phyloP scores from a whole-genome alignment of 2,329 filamentous ascomycete genomes.

The Fusarium multiceps region DNA sequence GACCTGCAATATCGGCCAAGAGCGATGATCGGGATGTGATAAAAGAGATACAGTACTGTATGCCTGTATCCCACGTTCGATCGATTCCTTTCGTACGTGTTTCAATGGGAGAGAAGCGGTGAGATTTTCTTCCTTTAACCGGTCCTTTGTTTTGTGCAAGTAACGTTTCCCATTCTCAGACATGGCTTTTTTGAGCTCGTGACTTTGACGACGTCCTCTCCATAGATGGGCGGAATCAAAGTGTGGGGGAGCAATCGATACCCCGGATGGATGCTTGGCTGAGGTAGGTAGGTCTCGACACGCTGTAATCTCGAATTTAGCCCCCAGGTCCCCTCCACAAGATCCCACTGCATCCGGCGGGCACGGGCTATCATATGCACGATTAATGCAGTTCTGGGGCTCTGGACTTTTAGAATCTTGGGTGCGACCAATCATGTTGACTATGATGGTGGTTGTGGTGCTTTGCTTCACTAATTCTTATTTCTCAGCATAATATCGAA shows the following conservation, averaged over 20 bases:
- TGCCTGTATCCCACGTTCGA: not conserved
- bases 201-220: slow-evolving; percentile 3
- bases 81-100: slow-evolving; percentile 5
- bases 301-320: slow-evolving; percentile 13
- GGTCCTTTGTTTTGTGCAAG: not conserved
- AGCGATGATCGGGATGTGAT: slow-evolving; percentile 22
- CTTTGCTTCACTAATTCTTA: slow-evolving; percentile 40
- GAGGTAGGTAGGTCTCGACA: slow-evolving; percentile 2
- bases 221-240: slow-evolving; percentile 6
- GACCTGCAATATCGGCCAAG: slow-evolving; percentile 21
- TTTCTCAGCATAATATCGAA: slow-evolving; percentile 30
- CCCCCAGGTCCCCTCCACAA: slow-evolving; percentile 2
- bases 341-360: slow-evolving; percentile 29
- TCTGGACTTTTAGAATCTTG: slow-evolving; percentile 23
- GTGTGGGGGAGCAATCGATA: slow-evolving; percentile 32
- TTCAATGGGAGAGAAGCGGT: slow-evolving; percentile 30
- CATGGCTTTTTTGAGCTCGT: slow-evolving; percentile 25
- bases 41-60: not conserved
- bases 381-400: slow-evolving; percentile 30
- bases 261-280: slow-evolving; percentile 22
- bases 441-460: slow-evolving; percentile 7
- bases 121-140: slow-evolving; percentile 7
- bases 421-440: slow-evolving; percentile 17
- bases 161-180: slow-evolving; percentile 1
- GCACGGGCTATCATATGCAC: slow-evolving; percentile 31